Evolutionary conservation across 176 grass and related monocot species (phyloP), one percentile per base, ranked within the genome.

Genomic region (Triticum urartu): DNA sequence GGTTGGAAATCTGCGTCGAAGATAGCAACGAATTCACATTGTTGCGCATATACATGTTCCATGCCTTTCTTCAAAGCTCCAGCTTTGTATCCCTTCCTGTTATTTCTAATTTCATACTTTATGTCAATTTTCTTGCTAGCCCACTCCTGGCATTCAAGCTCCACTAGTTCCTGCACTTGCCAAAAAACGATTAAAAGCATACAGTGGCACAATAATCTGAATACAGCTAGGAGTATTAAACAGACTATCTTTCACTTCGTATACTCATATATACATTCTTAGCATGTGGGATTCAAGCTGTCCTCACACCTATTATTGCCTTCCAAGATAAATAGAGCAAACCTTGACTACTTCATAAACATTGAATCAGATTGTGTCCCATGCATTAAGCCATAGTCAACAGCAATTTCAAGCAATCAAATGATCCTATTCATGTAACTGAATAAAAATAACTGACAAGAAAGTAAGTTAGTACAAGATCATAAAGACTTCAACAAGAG

Each of bases 1-100:
- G 95, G 95, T 75, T 98, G 87, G 84, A 93, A 93, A 92, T 98
- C 95, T 45, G 95, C 91, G 83, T 98, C 95, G 33, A 98, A 98
- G 83, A 98, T 95, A 50, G 95, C 91, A 77, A 98, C 91, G 63
- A 93, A 95, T 34, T 98, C 89, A 81, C 93, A 95, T 47, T 87
- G 78, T 86, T 94, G 86, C 17, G 91, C 91, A 39, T 95, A 98
- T 63, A 84, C 40, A 80, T 87, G 86, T 66, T 90, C 93, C 95
- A 95, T 89, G 73, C 89, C 95, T 88, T 93, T 94, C 87, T 95
- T 95, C 72, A 98, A 68, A 38, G 95, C 95, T 62, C 95, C 93
- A 74, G 95, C 89, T 89, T 98, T 98, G 74, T 98, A 98, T 82
- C 93, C 95, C 83, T 95, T 94, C 59, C 95, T 91, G 79, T 95